Conservation (phyloP, 2,329 filamentous ascomycete genomes). For the Neofusicoccum parvum region DNA sequence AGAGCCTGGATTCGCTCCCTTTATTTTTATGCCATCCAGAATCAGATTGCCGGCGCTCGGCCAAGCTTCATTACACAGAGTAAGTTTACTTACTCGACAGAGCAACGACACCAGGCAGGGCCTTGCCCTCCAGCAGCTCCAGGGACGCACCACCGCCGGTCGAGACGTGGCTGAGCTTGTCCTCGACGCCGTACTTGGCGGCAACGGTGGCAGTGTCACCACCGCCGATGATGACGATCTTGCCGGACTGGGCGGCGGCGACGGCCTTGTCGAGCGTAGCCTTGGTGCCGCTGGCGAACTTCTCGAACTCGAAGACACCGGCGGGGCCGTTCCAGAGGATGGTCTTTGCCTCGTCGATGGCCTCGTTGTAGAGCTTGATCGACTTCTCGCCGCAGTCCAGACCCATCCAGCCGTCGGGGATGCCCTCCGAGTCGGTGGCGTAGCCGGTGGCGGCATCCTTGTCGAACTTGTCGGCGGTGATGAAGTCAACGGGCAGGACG, state of each 20-base stretch:
- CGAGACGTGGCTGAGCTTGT: conserved; percentile 97
- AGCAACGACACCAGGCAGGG: conserved; percentile 87
- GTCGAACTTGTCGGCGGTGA: conserved; percentile 94
- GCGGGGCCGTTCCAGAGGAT: conserved; percentile 99
- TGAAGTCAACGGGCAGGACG: conserved; percentile 90
- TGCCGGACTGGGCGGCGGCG: conserved; percentile 74
- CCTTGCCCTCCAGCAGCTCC: conserved; percentile 97
- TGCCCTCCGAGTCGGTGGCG: conserved; percentile 84
- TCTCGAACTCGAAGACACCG: conserved; percentile 96
- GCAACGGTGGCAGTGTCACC: conserved; percentile 98
- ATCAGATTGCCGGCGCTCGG: conserved; percentile 15
- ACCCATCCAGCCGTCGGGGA: conserved; percentile 97
- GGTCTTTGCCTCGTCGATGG: conserved; percentile 86
- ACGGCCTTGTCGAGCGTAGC: conserved; percentile 87
- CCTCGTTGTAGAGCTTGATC: conserved; percentile 81
- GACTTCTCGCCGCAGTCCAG: conserved; percentile 92
- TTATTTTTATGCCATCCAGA: conserved; percentile 17
- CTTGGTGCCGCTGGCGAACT: conserved; percentile 92
- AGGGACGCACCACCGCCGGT: conserved; percentile 94
- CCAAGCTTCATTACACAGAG: conserved; percentile 1
- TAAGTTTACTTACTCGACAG: conserved; percentile 71
- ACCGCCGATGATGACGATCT: conserved; percentile 98
- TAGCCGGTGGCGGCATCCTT: conserved; percentile 78
- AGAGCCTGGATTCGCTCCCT: conserved; percentile 18
- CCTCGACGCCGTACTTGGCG: conserved; percentile 93